phyloP scores from a whole-genome alignment of 1,284 basidiomycete species.

The Leccinum holopus region DNA sequence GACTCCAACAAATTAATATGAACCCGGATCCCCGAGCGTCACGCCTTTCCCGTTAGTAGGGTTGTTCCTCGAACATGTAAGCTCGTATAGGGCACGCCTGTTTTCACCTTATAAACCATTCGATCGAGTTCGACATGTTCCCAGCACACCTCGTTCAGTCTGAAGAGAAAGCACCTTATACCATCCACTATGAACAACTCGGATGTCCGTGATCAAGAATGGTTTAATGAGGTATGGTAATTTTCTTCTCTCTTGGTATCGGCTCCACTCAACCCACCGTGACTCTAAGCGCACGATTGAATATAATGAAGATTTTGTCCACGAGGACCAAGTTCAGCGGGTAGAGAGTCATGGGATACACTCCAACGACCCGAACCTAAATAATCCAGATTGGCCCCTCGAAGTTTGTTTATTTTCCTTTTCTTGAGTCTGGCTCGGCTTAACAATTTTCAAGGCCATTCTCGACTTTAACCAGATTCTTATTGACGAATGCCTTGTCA shows the following conservation, averaged over 20 bases:
- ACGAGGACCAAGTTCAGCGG: background rate
- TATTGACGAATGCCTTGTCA: constrained; percentile 6
- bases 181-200: background rate
- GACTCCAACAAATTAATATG: constrained; percentile 3
- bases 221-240: constrained; percentile 4
- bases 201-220: background rate
- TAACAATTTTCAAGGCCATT: background rate
- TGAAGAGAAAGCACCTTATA: background rate
- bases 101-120: constrained; percentile 12
- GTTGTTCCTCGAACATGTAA: constrained; percentile 2
- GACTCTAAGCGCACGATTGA: background rate
- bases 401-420: background rate
- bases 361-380: background rate
- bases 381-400: background rate
- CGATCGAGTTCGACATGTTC: background rate
- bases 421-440: background rate
- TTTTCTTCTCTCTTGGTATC: background rate
- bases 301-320: background rate
- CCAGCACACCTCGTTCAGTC: background rate
- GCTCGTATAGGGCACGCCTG: background rate
- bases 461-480: constrained; percentile 4
- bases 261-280: background rate
- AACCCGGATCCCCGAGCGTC: background rate
- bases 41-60: background rate
- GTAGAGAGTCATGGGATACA: background rate